Conservation (phyloP, 345 rosid genomes). For the Gossypium sturtianum region DNA sequence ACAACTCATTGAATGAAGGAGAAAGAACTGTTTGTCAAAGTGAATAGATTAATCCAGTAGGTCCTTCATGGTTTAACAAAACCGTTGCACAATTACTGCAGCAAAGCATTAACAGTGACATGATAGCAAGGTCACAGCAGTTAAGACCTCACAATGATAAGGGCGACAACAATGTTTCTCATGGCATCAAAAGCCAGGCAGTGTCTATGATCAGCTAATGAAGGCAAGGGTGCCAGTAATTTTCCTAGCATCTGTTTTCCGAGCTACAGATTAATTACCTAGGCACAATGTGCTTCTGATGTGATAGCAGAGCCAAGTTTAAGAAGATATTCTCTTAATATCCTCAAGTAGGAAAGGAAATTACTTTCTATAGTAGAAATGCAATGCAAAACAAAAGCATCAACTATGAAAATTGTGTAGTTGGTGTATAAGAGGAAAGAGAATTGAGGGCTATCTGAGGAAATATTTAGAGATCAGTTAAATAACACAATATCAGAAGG, state of each 20-base stretch:
- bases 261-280: neutral
- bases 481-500: neutral
- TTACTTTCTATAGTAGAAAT: neutral
- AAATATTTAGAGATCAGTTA: neutral
- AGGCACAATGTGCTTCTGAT: neutral
- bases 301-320: neutral
- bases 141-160: neutral
- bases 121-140: neutral
- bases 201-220: neutral
- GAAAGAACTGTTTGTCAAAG: neutral
- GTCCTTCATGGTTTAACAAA: neutral
- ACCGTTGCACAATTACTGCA: neutral
- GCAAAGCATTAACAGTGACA: neutral
- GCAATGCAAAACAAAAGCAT: neutral
- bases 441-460: neutral
- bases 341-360: neutral
- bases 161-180: neutral
- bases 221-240: constrained; percentile 25
- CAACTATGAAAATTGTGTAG: neutral
- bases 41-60: neutral
- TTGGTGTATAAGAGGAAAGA: neutral
- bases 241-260: constrained; percentile 5
- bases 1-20: neutral
- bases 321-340: neutral
- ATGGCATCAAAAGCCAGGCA: neutral